These are phyloP conservation scores for Cudoniella acicularis DNA, from an alignment of 495 filamentous ascomycete genomes.

Conservation along the genomic window DNA sequence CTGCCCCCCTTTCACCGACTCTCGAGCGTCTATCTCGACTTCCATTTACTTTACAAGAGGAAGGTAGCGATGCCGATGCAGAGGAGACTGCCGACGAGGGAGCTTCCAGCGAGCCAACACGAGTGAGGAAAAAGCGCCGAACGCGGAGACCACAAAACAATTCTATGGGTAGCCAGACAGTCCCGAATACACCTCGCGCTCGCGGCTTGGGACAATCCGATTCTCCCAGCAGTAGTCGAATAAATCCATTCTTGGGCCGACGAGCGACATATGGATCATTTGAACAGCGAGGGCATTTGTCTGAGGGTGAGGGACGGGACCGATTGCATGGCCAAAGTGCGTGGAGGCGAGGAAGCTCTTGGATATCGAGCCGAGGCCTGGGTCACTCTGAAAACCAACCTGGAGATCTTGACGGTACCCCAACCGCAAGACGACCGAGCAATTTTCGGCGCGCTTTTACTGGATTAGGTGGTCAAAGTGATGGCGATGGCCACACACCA, in stretches of 20 bases:
- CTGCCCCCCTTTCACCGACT: slow-evolving; percentile 40
- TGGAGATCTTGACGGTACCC: slow-evolving; percentile 33
- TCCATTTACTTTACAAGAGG: slow-evolving; percentile 53
- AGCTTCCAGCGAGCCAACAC: slow-evolving; percentile 38
- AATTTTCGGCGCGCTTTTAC: slow-evolving; percentile 69
- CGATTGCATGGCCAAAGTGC: slow-evolving; percentile 55
- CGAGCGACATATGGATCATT: slow-evolving; percentile 64
- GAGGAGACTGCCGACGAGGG: slow-evolving; percentile 64
- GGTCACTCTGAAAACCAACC: slow-evolving; percentile 23
- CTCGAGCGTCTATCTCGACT: slow-evolving; percentile 28
- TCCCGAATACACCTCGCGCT: slow-evolving; percentile 58
- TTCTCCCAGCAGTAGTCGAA: slow-evolving; percentile 46
- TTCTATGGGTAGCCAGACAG: slow-evolving; percentile 40
- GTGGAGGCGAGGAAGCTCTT: slow-evolving; percentile 52
- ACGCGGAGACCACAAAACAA: slow-evolving; percentile 39
- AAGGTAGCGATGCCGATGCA: slow-evolving; percentile 70
- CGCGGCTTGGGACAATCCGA: slow-evolving; percentile 44
- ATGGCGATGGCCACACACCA: slow-evolving; percentile 45
- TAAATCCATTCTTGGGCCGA: slow-evolving; percentile 55
- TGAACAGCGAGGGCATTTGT: slow-evolving; percentile 68
- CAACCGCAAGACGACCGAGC: slow-evolving; percentile 58
- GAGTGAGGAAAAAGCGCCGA: slow-evolving; percentile 50
- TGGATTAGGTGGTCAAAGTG: slow-evolving; percentile 52
- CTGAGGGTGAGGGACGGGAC: slow-evolving; percentile 86
- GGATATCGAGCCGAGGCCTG: slow-evolving; percentile 54